Evolutionary conservation across 2,329 filamentous ascomycete genomes (phyloP).

Genomic region (Achaetomium macrosporum): DNA sequence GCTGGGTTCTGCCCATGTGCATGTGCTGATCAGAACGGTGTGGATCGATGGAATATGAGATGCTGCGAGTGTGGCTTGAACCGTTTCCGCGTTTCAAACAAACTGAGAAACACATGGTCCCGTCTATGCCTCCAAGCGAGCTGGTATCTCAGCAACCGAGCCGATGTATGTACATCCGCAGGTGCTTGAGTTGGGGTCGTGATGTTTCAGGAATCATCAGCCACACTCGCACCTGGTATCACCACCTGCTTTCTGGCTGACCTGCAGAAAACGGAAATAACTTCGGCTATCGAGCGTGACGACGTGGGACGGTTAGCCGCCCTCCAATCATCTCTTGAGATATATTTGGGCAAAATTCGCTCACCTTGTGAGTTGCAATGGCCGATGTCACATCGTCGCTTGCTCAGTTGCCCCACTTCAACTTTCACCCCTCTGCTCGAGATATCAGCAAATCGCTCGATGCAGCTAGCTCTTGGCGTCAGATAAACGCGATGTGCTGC

Average conservation of each 20-base stretch:
- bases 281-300: not conserved
- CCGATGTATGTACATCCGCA: not conserved
- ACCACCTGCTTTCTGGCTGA: not conserved
- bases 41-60: not conserved
- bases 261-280: conserved; percentile 5
- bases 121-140: too few relatives aligned
- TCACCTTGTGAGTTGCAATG: not conserved
- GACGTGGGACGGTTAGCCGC: conserved; percentile 1
- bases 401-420: too few relatives aligned
- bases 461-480: not conserved
- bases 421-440: too few relatives aligned
- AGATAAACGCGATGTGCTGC: conserved; percentile 5
- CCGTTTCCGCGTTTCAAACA: too few relatives aligned
- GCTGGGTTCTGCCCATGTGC: not conserved
- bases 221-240: not conserved
- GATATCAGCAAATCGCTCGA: too few relatives aligned
- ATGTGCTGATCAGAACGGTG: conserved; percentile 4
- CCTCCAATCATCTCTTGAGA: conserved; percentile 8
- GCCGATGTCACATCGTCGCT: too few relatives aligned
- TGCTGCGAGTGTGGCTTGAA: not conserved
- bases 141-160: too few relatives aligned
- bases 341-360: conserved; percentile 16
- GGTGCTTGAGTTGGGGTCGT: not conserved
- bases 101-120: too few relatives aligned
- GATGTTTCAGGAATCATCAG: conserved; percentile 11